Conservation (phyloP, 768 basidiomycete species). For the Mycena pura region DNA sequence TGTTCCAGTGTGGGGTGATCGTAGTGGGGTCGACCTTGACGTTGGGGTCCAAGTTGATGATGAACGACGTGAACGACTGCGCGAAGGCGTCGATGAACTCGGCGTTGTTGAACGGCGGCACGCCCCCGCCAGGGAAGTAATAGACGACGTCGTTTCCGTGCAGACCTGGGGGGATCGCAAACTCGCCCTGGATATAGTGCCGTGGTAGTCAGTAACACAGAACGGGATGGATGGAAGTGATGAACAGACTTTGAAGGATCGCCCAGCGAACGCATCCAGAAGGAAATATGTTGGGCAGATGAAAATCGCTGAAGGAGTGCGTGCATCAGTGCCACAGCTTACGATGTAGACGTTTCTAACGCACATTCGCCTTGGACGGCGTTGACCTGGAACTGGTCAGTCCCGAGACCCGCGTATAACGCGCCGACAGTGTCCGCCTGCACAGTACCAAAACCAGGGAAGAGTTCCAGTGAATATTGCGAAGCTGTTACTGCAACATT, state of each 20-base stretch:
- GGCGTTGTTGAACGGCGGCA: slow-evolving; percentile 17
- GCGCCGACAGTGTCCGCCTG: slow-evolving; percentile 15
- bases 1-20: slow-evolving; percentile 15
- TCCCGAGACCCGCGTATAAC: slow-evolving; percentile 22
- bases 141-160: slow-evolving; percentile 35
- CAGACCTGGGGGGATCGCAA: slow-evolving; percentile 33
- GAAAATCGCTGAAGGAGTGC: slow-evolving; percentile 35
- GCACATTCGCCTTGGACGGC: slow-evolving; percentile 32
- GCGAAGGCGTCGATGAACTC: slow-evolving; percentile 22
- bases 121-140: slow-evolving; percentile 31
- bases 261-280: slow-evolving; percentile 33
- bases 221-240: not conserved
- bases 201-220: not conserved
- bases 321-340: not conserved
- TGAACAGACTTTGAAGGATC: slow-evolving; percentile 35
- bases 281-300: slow-evolving; percentile 41
- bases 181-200: slow-evolving; percentile 31
- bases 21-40: slow-evolving; percentile 12
- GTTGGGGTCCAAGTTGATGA: slow-evolving; percentile 17
- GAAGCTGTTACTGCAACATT: slow-evolving; percentile 6
- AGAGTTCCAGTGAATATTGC: slow-evolving; percentile 25
- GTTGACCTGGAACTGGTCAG: slow-evolving; percentile 19
- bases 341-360: not conserved
- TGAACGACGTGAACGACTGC: slow-evolving; percentile 19
- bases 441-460: slow-evolving; percentile 22